phyloP scores from a whole-genome alignment of 495 filamentous ascomycete genomes.

The Penicillium argentinense region DNA sequence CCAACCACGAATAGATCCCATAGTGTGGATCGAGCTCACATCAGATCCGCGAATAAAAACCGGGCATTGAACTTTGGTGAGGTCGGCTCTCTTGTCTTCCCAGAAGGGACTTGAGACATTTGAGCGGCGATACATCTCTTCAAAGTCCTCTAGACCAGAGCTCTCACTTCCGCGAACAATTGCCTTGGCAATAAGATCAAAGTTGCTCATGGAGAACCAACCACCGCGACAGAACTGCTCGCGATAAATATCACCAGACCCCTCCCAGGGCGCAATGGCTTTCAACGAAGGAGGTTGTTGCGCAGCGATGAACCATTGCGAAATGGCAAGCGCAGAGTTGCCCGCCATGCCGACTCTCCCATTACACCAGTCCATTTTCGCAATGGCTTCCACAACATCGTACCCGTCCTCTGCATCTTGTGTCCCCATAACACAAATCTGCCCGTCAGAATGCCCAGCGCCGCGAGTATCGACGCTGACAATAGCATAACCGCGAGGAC shows the following conservation, averaged over 20 bases:
- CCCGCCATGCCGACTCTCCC: conserved; percentile 46
- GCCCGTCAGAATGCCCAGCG: conserved; percentile 36
- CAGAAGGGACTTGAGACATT: conserved; percentile 23
- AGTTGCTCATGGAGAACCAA: conserved; percentile 14
- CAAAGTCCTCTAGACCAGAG: conserved; percentile 30
- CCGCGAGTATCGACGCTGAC: conserved; percentile 47
- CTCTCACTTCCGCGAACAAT: conserved; percentile 22
- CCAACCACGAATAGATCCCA: conserved; percentile 37
- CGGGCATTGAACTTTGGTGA: conserved; percentile 19
- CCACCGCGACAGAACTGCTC: conserved; percentile 39
- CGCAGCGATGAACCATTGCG: conserved; percentile 43
- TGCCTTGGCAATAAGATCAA: conserved; percentile 25
- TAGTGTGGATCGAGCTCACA: conserved; percentile 32
- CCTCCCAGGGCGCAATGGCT: conserved; percentile 50
- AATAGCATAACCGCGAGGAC: conserved; percentile 42
- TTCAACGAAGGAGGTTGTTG: conserved; percentile 39
- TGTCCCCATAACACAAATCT: conserved; percentile 39
- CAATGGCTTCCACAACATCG: conserved; percentile 44
- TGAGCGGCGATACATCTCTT: conserved; percentile 29
- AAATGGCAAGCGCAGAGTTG: conserved; percentile 38
- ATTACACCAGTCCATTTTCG: conserved; percentile 43
- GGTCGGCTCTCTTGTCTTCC: conserved; percentile 29
- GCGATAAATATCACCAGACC: conserved; percentile 43
- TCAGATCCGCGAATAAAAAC: conserved; percentile 30
- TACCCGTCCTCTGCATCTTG: conserved; percentile 46